Evolutionary conservation across 2,329 filamentous ascomycete species (phyloP).

Genomic region (Aureobasidium sp.): DNA sequence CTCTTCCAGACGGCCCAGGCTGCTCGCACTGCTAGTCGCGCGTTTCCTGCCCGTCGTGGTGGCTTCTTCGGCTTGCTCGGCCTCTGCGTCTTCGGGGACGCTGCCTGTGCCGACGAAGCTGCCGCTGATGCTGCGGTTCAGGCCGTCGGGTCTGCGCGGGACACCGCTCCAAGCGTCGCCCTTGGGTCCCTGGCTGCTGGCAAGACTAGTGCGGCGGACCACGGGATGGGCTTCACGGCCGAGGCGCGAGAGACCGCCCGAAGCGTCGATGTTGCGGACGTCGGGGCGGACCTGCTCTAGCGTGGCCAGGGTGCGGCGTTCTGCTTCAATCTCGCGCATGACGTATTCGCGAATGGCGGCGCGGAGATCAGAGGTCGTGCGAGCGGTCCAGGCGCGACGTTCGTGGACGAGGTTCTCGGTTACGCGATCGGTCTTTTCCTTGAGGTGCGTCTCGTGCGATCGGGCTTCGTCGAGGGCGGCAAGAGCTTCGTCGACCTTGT

Average conservation of each 20-base stretch:
- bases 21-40: constrained; percentile 40
- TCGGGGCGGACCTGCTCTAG: constrained; percentile 91
- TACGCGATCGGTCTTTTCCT: constrained; percentile 78
- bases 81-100: constrained; percentile 47
- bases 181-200: constrained; percentile 87
- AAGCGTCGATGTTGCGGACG: constrained; percentile 83
- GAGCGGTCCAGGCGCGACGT: constrained; percentile 80
- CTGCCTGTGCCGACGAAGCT: constrained; percentile 49
- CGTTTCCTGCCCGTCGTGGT: constrained; percentile 37
- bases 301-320: constrained; percentile 81
- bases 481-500: constrained; percentile 98
- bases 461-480: constrained; percentile 78
- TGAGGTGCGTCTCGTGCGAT: constrained; percentile 69
- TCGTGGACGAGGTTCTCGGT: constrained; percentile 83
- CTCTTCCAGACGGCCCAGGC: constrained; percentile 55
- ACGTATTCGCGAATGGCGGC: constrained; percentile 84
- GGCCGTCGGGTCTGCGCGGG: constrained; percentile 68
- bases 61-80: constrained; percentile 33
- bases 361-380: constrained; percentile 77
- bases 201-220: constrained; percentile 63
- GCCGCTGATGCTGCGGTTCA: constrained; percentile 67
- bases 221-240: constrained; percentile 81
- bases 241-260: constrained; percentile 79
- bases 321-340: constrained; percentile 87
- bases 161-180: constrained; percentile 98